A percentile compares a stretch with the other conserved stretches of the same genome.
These are phyloP conservation scores for Verruconis gallopava DNA, from an alignment of 2,329 filamentous ascomycete species.

Conservation along the genomic window DNA sequence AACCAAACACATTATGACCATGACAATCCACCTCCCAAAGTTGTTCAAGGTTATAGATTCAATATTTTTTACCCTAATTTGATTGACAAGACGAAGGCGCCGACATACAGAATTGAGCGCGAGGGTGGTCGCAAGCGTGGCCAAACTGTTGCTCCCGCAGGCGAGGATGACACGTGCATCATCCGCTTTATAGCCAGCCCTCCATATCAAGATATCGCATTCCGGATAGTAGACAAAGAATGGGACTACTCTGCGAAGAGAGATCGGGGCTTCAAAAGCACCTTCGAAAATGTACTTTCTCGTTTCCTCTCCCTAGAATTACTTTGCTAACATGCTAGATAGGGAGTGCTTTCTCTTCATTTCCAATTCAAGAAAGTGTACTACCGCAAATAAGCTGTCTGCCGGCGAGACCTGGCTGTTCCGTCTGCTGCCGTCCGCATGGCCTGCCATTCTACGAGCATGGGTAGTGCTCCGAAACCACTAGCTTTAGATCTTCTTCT, in stretches of 20 bases:
- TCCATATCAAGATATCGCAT: conserved; percentile 93
- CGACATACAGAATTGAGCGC: conserved; percentile 89
- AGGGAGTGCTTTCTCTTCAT: conserved; percentile 91
- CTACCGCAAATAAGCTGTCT: conserved; percentile 36
- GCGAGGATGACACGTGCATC: conserved; percentile 92
- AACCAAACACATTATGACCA: conserved; percentile 99
- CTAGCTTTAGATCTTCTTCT: background rate
- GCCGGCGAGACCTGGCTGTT: background rate
- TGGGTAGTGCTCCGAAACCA: conserved; percentile 6
- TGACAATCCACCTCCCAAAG: conserved; percentile 93
- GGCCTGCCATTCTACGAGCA: conserved; percentile 4
- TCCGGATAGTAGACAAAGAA: conserved; percentile 93
- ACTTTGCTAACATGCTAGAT: conserved; percentile 12
- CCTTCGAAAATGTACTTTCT: conserved; percentile 75
- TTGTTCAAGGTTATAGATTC: conserved; percentile 98
- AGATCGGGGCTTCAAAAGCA: conserved; percentile 89
- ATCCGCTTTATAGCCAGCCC: conserved; percentile 92
- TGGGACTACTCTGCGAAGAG: conserved; percentile 98
- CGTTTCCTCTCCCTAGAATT: background rate
- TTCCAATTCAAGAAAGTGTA: conserved; percentile 97
- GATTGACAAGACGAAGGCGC: conserved; percentile 86
- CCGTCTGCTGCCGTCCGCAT: too few species aligned
- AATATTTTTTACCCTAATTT: conserved; percentile 98
- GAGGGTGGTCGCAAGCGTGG: conserved; percentile 82
- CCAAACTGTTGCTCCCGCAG: conserved; percentile 83